Base-by-base conservation (phyloP, 306 rosid genomes). In the Acacia acuminata region DNA sequence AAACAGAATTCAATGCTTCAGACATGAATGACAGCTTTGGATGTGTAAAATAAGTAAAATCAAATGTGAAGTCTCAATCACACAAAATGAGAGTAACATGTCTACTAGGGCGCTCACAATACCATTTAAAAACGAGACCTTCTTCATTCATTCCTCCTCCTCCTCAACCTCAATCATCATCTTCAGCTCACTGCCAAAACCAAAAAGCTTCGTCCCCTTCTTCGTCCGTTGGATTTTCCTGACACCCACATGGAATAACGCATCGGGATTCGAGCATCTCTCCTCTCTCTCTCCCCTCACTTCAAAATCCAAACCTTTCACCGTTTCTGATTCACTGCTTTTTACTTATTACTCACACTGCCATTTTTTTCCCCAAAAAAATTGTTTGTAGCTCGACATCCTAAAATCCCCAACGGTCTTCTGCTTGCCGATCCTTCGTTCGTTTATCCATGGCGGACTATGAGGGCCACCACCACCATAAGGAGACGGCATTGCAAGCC, bases 401-500 rank as follows among this genome's bases (percentile, higher is more conserved):
- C 5, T 36, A 40, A 72, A 72, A 78, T 24, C 20, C 74, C 74
- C 76, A 67, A 84, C 81, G 81, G 61, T 80, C 80, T 75, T 84
- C 79, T 79, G 38, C 36, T 76, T 61, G 17, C 9, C 3, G 7
- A 25, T 25, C 36, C 38, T 25, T 11, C 8, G 53, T 30, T 2
- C 24, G 8, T 61, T 25, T 10, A 64, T 30, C 77, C 86, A 89
- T 36, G 90, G 83, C 82, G 65, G 86, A 86, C 30, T 86, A 83
- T 19, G 87, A 87, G 13, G 73, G 20, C 78, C 88, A 83, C 78
- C 88, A 77, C 0, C 86, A 83, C 84, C 89, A 73, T 84, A 90
- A 90, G 51, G 98, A 94, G 20, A 88, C 91, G 32, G 95, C 96
- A 1, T 71, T 95, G 3, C 94, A 95, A 70, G 98, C 99, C 2